Base-by-base conservation (phyloP, 805 yeast genomes). In the Yamadazyma sp. region DNA sequence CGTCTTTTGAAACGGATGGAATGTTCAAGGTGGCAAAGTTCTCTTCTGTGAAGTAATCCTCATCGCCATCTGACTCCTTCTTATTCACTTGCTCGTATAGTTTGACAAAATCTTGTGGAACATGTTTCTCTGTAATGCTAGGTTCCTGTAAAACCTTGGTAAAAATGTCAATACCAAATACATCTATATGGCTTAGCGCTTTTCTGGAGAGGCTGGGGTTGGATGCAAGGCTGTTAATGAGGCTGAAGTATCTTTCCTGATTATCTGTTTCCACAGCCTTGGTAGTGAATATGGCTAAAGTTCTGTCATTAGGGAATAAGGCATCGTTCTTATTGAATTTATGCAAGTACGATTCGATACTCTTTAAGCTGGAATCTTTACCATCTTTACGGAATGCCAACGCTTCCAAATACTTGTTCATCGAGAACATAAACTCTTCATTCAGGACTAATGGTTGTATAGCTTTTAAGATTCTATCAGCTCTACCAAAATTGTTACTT, bases 401-500 rank as follows among this genome's bases (percentile, higher is more conserved):
- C 10, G 54, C 53, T 42, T 62, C 59, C 33, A 87, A 60, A 56
- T 78, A 86, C 51, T 77, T 77, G 61, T 87, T 86, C 44, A 84
- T 69, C 24, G 85, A 84, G 47, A 80, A 78, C 16, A 79, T 68
- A 45, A 84, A 77, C 18, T 75, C 75, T 3, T 71, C 62, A 19
- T 57, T 40, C 36, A 45, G 59, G 42, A 48, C 65, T 14, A 78
- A 57, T 14, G 77, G 76, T 34, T 79, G 71, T 32, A 87, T 66
- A 3, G 89, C 80, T 37, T 70, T 67, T 27, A 88, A 59, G 14
- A 87, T 78, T 16, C 80, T 64, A 46, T 77, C 79, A 0, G 95
- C 95, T 52, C 96, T 70, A 15, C 71, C 75, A 48, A 72, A 75
- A 53, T 84, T 83, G 37, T 73, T 72, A 22, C 84, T 74, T 29